phyloP scores from a whole-genome alignment of 192 early-diverging fungal genomes.

The Coemansia sp. region DNA sequence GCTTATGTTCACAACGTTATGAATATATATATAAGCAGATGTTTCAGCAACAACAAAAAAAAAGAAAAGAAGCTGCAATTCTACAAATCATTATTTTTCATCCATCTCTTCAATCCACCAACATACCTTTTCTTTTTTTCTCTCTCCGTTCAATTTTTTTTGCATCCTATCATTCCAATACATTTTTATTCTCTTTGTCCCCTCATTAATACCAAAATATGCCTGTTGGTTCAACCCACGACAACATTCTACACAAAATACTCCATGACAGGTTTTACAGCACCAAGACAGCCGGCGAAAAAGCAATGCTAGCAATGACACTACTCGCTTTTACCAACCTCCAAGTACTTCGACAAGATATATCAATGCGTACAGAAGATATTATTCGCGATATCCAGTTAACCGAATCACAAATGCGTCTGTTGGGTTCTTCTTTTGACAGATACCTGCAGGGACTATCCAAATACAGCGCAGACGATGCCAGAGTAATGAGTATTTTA shows the following conservation, averaged over 20 bases:
- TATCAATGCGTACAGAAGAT: conserved; percentile 12
- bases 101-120: too few species aligned
- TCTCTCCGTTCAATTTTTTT: too few species aligned
- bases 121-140: too few species aligned
- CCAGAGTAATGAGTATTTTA: conserved; percentile 16
- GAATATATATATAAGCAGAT: too few species aligned
- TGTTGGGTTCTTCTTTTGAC: conserved; percentile 10
- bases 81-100: too few species aligned
- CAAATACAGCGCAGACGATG: conserved; percentile 14
- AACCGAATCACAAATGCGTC: conserved; percentile 25
- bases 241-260: conserved; percentile 31
- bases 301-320: conserved; percentile 23
- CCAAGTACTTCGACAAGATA: conserved; percentile 22
- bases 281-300: conserved; percentile 19
- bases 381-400: conserved; percentile 17
- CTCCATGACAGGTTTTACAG: conserved; percentile 35
- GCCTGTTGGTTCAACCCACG: conserved; percentile 18
- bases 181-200: conserved; percentile 17
- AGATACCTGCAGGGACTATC: conserved; percentile 11
- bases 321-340: conserved; percentile 19
- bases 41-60: too few species aligned
- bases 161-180: too few species aligned
- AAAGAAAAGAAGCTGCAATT: too few species aligned
- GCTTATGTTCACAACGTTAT: too few species aligned
- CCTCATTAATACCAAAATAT: background rate